Percentiles rank a stretch among this genome's conserved stretches.
Conservation (phyloP, 2,329 filamentous ascomycete species). For the Penicillium capsulatum region DNA sequence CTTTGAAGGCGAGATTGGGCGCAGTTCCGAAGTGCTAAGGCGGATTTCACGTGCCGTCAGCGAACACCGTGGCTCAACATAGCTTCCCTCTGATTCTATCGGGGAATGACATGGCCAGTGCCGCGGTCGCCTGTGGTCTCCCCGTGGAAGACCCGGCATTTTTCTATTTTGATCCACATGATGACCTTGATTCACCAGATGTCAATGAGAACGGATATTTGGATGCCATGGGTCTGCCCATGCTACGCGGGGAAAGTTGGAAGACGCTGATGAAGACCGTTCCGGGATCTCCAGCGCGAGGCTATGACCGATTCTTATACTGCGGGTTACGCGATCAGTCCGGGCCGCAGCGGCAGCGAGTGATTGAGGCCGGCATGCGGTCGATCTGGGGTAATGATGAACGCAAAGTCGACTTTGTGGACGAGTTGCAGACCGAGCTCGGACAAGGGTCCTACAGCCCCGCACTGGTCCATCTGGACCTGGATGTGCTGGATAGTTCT, state of each 20-base stretch:
- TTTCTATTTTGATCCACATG: constrained; percentile 46
- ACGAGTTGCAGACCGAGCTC: constrained; percentile 10
- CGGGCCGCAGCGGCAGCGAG: constrained; percentile 27
- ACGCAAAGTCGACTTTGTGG: constrained; percentile 16
- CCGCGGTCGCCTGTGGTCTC: constrained; percentile 37
- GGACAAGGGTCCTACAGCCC: constrained; percentile 8
- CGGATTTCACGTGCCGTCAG: constrained; percentile 34
- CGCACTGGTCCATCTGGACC: constrained; percentile 36
- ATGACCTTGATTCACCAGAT: constrained; percentile 39
- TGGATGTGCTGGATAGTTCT: constrained; percentile 34
- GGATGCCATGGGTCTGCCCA: constrained; percentile 37
- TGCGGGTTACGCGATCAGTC: constrained; percentile 28
- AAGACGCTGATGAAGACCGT: constrained; percentile 30
- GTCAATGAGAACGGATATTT: constrained; percentile 38
- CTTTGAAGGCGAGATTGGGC: constrained; percentile 41
- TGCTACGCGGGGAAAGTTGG: constrained; percentile 36
- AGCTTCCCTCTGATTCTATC: constrained; percentile 41
- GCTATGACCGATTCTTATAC: constrained; percentile 22
- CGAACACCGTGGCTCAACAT: constrained; percentile 18
- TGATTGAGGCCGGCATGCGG: constrained; percentile 29
- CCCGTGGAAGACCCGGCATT: constrained; percentile 25
- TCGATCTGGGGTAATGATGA: constrained; percentile 27
- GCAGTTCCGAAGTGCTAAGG: constrained; percentile 40
- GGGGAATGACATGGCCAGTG: constrained; percentile 39
- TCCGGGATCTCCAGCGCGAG: constrained; percentile 23